Base-by-base conservation (phyloP, 371 early-diverging fungal genomes). In the Actinomortierella wolfii region DNA sequence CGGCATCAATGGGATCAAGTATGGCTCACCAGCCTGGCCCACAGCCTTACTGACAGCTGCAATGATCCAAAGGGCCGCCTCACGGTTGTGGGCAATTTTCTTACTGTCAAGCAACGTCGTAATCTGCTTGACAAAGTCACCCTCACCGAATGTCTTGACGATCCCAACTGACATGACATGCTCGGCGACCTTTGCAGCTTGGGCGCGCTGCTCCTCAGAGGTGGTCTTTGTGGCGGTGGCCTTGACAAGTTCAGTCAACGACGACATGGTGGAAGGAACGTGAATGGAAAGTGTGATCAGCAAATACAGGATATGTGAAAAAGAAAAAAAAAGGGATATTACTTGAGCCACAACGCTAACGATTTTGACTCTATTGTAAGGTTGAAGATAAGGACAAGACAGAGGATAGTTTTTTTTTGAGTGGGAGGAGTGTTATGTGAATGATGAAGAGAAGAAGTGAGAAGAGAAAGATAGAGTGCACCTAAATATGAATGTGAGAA, bases 1-100 rank as follows among this genome's bases (percentile, higher is more conserved):
- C n/a, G n/a, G n/a, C n/a, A n/a, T n/a, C n/a, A n/a, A n/a, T n/a
- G 76, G 76, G 51, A 86, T 70, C 54, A 86, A 60, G 77, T 80
- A 80, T n/a, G 88, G 84, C 65, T 83, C 86, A 18, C 71, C 79
- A 44, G 80, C 61, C 51, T 68, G 77, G 26, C 83, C 83, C 14
- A 81, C 62, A 18, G 61, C 50, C 44, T 78, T 73, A 59, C 68
- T 67, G 13, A 85, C 59, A 20, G 76, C 68, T 9, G 79, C 67
- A 43, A 81, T 67, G 56, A 81, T 82, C 29, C 79, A 54, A 55
- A 83, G 64, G 24, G 84, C 83, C 13, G 83, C 79, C 61, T 86
- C 85, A 28, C 87, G 67, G 40, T 68, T 70, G 13, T 73, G 52
- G 3, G 81, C 78, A 25, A 77, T 76, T 75, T 85, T 85, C 74